These are phyloP conservation scores for Scedosporium dehoogii DNA, from an alignment of 2,329 filamentous ascomycete species.

Conservation along the genomic window DNA sequence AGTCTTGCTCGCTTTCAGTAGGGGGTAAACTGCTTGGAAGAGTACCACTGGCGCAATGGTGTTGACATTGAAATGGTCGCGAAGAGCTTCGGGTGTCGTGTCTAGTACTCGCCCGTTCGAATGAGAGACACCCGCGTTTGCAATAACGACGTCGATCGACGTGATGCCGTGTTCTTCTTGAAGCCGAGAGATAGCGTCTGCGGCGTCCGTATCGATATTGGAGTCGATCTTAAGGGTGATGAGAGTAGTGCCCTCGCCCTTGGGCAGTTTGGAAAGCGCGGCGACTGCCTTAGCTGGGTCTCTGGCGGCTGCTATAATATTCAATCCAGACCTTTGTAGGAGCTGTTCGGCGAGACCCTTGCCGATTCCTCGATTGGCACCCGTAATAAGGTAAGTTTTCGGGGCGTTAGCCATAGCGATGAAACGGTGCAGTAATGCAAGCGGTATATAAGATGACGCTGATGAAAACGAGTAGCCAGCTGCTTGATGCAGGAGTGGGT, in stretches of 20 bases:
- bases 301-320: slow-evolving; percentile 28
- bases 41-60: slow-evolving; percentile 2
- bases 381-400: slow-evolving; percentile 22
- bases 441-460: no score
- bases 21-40: slow-evolving; percentile 15
- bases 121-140: slow-evolving; percentile 36
- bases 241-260: slow-evolving; percentile 22
- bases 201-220: slow-evolving; percentile 20
- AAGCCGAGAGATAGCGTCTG: slow-evolving; percentile 21
- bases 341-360: slow-evolving; percentile 22
- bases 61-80: slow-evolving; percentile 30
- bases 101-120: slow-evolving; percentile 20
- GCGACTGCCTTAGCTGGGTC: slow-evolving; percentile 18
- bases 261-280: slow-evolving; percentile 25
- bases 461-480: no score
- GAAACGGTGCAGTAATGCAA: no score
- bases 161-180: slow-evolving; percentile 22
- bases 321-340: slow-evolving; percentile 46
- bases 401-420: not conserved
- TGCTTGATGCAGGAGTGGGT: no score
- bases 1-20: slow-evolving; percentile 15
- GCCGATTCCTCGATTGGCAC: slow-evolving; percentile 28
- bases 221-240: slow-evolving; percentile 33
- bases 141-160: slow-evolving; percentile 38
- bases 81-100: slow-evolving; percentile 24